phyloP scores from a whole-genome alignment of 75 land plant species.

The Sequoiadendron giganteum region DNA sequence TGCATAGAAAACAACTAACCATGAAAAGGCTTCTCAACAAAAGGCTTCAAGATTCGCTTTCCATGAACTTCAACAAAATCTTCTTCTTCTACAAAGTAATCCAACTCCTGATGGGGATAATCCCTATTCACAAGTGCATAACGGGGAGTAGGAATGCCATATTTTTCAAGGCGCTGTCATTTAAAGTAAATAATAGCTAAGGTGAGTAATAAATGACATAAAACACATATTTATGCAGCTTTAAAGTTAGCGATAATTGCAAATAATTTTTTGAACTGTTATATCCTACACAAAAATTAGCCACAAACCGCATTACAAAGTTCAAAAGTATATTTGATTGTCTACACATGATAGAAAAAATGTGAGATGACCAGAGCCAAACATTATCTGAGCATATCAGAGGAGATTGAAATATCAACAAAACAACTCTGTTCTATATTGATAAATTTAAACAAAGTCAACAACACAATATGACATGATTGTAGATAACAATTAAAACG shows the following conservation, averaged over 20 bases:
- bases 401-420: not conserved
- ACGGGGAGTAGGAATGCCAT: constrained; percentile 87
- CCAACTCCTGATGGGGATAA: constrained; percentile 74
- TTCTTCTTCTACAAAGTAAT: constrained; percentile 97
- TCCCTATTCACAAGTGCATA: constrained; percentile 95
- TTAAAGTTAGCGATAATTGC: not conserved
- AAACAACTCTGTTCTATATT: not conserved
- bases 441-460: not conserved
- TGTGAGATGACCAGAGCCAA: not conserved
- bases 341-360: not conserved
- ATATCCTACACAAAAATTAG: not conserved
- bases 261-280: not conserved
- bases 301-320: not conserved
- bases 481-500: not conserved
- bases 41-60: constrained; percentile 90
- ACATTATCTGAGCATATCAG: not conserved
- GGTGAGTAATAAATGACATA: not conserved
- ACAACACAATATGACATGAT: not conserved
- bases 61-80: constrained; percentile 96
- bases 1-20: constrained; percentile 69
- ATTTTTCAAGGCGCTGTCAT: constrained; percentile 73
- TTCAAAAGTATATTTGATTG: not conserved
- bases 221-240: not conserved
- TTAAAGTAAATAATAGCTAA: not conserved
- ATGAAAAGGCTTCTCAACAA: constrained; percentile 97